These are phyloP conservation scores for Lobosporangium transversale DNA, from an alignment of 192 early-diverging fungal genomes.

Conservation along the genomic window DNA sequence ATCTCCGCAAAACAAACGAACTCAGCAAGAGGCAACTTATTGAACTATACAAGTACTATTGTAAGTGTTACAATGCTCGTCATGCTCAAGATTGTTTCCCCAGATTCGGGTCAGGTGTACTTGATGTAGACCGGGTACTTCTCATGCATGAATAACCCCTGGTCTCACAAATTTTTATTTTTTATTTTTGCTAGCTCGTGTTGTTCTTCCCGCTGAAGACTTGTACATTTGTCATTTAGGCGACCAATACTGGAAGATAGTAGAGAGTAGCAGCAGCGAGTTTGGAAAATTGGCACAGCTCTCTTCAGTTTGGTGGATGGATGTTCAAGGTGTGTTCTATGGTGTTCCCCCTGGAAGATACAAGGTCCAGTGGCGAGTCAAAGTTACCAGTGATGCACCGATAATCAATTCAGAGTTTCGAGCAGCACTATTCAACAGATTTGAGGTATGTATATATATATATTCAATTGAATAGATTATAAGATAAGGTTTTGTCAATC, in stretches of 20 bases:
- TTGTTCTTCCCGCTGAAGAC: constrained; percentile 23
- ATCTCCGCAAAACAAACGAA: constrained; percentile 38
- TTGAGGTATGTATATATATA: constrained; percentile 17
- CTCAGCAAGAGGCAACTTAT: constrained; percentile 22
- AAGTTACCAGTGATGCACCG: constrained; percentile 35
- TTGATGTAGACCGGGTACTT: no score
- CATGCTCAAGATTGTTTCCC: no score
- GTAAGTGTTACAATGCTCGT: constrained; percentile 32
- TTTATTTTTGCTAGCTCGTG: no score
- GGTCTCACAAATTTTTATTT: no score
- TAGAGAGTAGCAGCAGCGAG: constrained; percentile 12
- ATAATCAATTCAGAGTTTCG: constrained; percentile 44
- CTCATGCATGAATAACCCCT: no score
- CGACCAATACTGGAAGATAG: constrained; percentile 40
- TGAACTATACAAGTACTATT: constrained; percentile 22
- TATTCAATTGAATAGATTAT: no score
- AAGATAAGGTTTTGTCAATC: no score
- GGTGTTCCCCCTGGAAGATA: constrained; percentile 41
- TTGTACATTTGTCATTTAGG: constrained; percentile 40
- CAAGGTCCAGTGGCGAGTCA: constrained; percentile 47
- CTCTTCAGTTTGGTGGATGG: constrained; percentile 52
- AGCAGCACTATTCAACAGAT: constrained; percentile 24
- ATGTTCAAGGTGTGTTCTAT: constrained; percentile 7
- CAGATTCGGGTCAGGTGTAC: no score
- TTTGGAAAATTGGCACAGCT: constrained; percentile 42